phyloP scores from a whole-genome alignment of 805 yeast genomes.

The Nakazawaea molendinolei region DNA sequence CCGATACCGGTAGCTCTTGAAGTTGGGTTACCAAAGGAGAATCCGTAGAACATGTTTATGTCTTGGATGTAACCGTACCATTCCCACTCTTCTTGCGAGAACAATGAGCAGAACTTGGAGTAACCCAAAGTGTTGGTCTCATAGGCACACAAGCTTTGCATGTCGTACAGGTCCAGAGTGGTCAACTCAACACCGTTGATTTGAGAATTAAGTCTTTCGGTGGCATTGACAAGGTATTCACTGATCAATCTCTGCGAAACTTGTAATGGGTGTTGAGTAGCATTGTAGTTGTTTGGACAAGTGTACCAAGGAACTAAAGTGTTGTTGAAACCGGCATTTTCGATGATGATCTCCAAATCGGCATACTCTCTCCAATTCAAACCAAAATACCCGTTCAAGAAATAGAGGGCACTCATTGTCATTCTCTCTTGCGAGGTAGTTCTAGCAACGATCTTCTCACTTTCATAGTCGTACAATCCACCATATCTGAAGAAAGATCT shows the following conservation, averaged over 20 bases:
- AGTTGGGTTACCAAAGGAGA: slow-evolving; percentile 7
- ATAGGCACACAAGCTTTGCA: slow-evolving; percentile 34
- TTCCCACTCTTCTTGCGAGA: slow-evolving; percentile 33
- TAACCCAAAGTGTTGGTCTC: slow-evolving; percentile 33
- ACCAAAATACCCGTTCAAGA: slow-evolving; percentile 44
- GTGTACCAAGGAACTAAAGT: slow-evolving; percentile 14
- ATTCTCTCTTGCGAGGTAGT: slow-evolving; percentile 42
- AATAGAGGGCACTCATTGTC: slow-evolving; percentile 37
- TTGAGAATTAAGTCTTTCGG: slow-evolving; percentile 6
- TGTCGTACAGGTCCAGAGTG: slow-evolving; percentile 22
- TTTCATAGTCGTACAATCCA: slow-evolving; percentile 12
- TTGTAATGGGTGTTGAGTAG: not conserved
- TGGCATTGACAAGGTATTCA: not conserved
- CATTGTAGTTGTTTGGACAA: slow-evolving; percentile 14
- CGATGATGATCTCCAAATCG: slow-evolving; percentile 16
- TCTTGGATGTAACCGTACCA: slow-evolving; percentile 11
- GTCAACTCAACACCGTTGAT: slow-evolving; percentile 22
- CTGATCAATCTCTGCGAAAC: not conserved
- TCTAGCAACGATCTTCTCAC: slow-evolving; percentile 15
- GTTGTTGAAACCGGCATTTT: slow-evolving; percentile 15
- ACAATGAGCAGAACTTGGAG: slow-evolving; percentile 32
- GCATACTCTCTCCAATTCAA: slow-evolving; percentile 16
- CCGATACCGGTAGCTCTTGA: slow-evolving; percentile 11
- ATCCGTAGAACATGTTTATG: slow-evolving; percentile 1
- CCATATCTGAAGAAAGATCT: slow-evolving; percentile 16